Base-by-base conservation (phyloP, 371 early-diverging fungal species). In the Entomophthora muscae region DNA sequence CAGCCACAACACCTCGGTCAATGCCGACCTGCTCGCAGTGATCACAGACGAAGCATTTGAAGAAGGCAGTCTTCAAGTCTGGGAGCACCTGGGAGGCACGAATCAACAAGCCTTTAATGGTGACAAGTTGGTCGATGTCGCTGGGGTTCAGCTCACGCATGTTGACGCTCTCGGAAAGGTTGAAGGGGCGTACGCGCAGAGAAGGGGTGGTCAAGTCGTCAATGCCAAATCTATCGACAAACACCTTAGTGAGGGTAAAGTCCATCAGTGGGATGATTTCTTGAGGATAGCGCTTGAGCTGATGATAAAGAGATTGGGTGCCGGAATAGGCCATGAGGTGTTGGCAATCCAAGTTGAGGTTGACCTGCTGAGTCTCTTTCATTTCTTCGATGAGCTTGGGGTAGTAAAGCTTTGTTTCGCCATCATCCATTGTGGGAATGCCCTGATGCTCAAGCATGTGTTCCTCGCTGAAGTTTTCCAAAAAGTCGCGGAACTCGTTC, bases 241-340 rank as follows among this genome's bases (percentile, higher is more conserved):
- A 93, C 42, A 85, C 70, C 64, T 95, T 89, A 1, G 85, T 82
- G 55, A 98, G 70, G 1, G 85, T 81, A 66, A 89, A 85, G 78
- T 99, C 98, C 83, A 99, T 81, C 52, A 92, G 73, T 0, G 98
- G 93, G 70, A 99, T 85, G 54, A 98, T 88, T 77, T 99, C 99
- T 67, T 95, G 91, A 28, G 99, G 99, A 76, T 97, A 99, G 53
- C 85, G 85, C 27, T 88, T 71, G 32, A 99, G 75, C 69, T 95
- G 95, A 66, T 85, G 74, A 70, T 90, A 90, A 27, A 99, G 75
- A 63, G 79, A 76, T 52, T 71, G 66, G 12, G 86, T 71, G 3
- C 76, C 74, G 42, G 70, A 66, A 68, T 85, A 92, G 1, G 83
- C 78, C n/a, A 77, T 66, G 53, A 97, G 70, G 66, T 98, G 92